Conservation (phyloP, 2,329 filamentous ascomycete species). For the Claviceps sp. region DNA sequence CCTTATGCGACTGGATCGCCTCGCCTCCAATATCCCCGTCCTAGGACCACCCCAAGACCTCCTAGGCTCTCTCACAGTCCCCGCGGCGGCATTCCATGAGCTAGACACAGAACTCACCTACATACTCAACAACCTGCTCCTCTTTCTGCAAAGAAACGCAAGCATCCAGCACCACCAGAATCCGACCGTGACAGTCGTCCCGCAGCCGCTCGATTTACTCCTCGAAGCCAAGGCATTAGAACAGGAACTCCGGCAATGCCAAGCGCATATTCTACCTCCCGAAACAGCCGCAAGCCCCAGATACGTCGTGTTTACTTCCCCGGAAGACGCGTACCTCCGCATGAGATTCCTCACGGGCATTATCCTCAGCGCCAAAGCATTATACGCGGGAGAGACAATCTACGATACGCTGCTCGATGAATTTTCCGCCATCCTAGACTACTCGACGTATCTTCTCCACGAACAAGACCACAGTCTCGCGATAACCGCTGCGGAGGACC, state of each 20-base stretch:
- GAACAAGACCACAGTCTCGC: not conserved
- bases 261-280: slow-evolving; percentile 1
- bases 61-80: not conserved
- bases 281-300: not conserved
- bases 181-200: not conserved
- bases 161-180: slow-evolving; percentile 5
- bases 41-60: not conserved
- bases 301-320: slow-evolving; percentile 1
- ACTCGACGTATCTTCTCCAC: not conserved
- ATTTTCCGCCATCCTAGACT: slow-evolving; percentile 7
- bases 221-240: slow-evolving; percentile 4
- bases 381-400: slow-evolving; percentile 6
- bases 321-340: slow-evolving; percentile 5
- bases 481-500: not conserved
- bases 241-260: slow-evolving; percentile 1
- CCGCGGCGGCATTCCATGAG: not conserved
- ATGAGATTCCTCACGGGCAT: slow-evolving; percentile 6
- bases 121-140: slow-evolving; percentile 2
- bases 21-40: not conserved
- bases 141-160: slow-evolving; percentile 6
- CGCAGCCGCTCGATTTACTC: not conserved
- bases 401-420: slow-evolving; percentile 5
- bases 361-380: slow-evolving; percentile 4
- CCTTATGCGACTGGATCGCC: not conserved
- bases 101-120: not conserved